Base-by-base conservation (phyloP, 192 early-diverging fungal genomes). In the Spizellomyces sp. region DNA sequence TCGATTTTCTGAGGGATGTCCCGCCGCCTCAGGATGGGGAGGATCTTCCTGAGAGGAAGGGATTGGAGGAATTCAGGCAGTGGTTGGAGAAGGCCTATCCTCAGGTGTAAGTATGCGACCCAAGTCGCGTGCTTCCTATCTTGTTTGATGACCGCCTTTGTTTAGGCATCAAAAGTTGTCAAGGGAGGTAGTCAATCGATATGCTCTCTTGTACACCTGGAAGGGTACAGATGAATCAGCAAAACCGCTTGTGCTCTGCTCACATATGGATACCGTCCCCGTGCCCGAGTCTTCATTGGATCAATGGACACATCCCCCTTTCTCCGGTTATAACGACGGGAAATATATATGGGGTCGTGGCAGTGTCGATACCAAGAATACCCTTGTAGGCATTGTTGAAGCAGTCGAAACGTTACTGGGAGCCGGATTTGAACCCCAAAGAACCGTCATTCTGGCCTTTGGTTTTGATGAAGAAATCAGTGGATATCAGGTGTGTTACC, bases 401-500 rank as follows among this genome's bases (percentile, higher is more conserved):
- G 75, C 75, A 5, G 78, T 79, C 15, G 78, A 82, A 55, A 41
- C 14, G 8, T 71, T 82, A 15, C 48, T 79, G 8, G 9, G 9
- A 46, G 58, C 63, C 57, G 75, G 55, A 64, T 72, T 72, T 54
- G 17, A 52, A 61, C 77, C 67, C 4, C 19, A 58, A 15, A 45
- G 73, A 10, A 75, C 71, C 2, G 67, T 82, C 10, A 68, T 71
- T 41, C 57, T 82, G 2, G 77, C 70, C 1, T 82, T 79, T 55
- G 81, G 81, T 5, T 70, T 65, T 55, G 81, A 82, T 70, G 81
- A 82, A 48, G 81, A 82, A 62, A 77, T 77, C 48, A 60, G 60
- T 45, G 78, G 81, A 10, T 46, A 77, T 43, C 58, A 77, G 9
- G 67, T 50, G 14, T 19, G 8, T 60, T 46, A 36, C 36, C 10